phyloP scores from a whole-genome alignment of 2,329 filamentous ascomycete genomes.

The Aspergillus felis region DNA sequence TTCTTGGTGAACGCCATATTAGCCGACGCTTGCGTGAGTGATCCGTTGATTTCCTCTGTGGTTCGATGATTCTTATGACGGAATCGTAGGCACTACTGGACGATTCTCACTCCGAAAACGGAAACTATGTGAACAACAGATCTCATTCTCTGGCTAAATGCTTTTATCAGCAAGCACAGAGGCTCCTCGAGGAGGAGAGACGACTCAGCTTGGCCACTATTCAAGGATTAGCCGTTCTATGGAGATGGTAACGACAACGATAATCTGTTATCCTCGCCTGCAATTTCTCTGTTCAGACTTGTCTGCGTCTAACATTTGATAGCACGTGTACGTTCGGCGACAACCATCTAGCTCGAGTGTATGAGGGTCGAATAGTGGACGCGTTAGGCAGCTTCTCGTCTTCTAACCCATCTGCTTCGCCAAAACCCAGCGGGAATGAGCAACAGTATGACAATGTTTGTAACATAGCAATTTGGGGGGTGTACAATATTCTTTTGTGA shows the following conservation, averaged over 20 bases:
- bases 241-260: constrained; percentile 13
- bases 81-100: constrained; percentile 13
- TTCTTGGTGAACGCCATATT: constrained; percentile 25
- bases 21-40: constrained; percentile 16
- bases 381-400: constrained; percentile 1
- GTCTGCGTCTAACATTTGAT: not conserved
- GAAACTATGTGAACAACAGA: too few species aligned
- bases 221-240: constrained; percentile 20
- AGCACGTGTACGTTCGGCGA: constrained; percentile 22
- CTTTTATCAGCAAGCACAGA: constrained; percentile 25
- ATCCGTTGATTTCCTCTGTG: constrained; percentile 9
- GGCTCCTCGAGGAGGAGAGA: constrained; percentile 21
- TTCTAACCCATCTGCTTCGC: constrained; percentile 3
- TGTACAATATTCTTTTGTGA: constrained; percentile 3
- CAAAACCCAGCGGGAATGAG: constrained; percentile 5
- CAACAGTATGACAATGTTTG: not conserved
- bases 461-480: constrained; percentile 6
- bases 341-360: constrained; percentile 14
- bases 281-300: not conserved
- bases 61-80: constrained; percentile 7
- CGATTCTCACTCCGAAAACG: constrained; percentile 7
- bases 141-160: constrained; percentile 5
- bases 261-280: not conserved
- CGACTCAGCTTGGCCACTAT: constrained; percentile 18
- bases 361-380: constrained; percentile 25